Evolutionary conservation across 805 yeast species (phyloP), one percentile per base, ranked within the genome.

Genomic region (Helenozyma rhizophorensis): DNA sequence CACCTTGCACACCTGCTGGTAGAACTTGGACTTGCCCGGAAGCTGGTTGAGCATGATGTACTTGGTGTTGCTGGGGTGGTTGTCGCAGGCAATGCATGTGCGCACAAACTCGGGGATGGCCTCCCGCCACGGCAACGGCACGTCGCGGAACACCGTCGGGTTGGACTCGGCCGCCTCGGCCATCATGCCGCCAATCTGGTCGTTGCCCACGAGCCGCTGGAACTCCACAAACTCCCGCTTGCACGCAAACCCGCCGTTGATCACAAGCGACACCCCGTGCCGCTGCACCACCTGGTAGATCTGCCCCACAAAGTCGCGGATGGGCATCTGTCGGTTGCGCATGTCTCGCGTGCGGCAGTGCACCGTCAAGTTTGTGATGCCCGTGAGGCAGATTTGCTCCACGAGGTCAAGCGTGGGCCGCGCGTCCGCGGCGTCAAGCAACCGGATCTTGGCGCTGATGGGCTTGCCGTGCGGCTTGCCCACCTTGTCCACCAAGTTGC

Each of bases 331-430:
- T 38, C 96, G 70, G 50, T 83, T 85, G 49, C 97, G 70, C 97
- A 93, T 93, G 11, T 71, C 76, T 27, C 83, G 74, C 0, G 94
- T 85, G 38, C 98, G 76, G 55, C 97, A 93, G 58, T 93, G 98
- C 3, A 93, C 76, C 0, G 97, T 93, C 45, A 93, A 63, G 51
- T 87, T 85, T 1, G 80, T 40, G 27, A 93, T 84, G 1, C 98
- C 98, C 0, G 98, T 93, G 21, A 63, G 54, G 48, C 69, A 62
- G 8, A 66, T 59, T 30, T 48, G 42, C 25, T 56, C 61, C 0
- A 90, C 83, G 27, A 90, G 63, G 1, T 51, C 62, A 33, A 81
- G 54, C 0, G 96, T 78, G 7, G 75, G 58, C 17, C 43, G 42
- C 9, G 56, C 69, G 22, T 77, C 74, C 28, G 74, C 71, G 6